Base-by-base conservation (phyloP, 129 eudicot species). In the Solidago caesia region DNA sequence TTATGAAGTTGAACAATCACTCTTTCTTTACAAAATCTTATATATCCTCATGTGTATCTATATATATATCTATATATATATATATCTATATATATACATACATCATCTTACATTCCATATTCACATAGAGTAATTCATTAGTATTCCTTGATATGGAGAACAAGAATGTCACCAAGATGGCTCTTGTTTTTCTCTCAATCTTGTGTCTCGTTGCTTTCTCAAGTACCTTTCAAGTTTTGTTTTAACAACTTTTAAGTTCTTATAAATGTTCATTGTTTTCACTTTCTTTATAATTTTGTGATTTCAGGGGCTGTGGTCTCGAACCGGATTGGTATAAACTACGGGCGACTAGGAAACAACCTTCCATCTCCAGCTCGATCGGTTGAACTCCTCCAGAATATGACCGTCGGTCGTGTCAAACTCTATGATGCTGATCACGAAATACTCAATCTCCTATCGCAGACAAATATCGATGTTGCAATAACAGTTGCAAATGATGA, bases 341-440 rank as follows among this genome's bases (percentile, higher is more conserved):
- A 90, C 21, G 93, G 96, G n/a, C 82, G 87, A 16, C 57, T 75
- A 56, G 96, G 89, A 25, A 78, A 84, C 89, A 82, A 87, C 61
- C 79, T 90, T 41, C 96, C 88, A 26, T 80, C 96, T 45, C 89
- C 93, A 0, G 77, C 85, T 42, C 66, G 75, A 49, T 57, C 96
- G 1, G 72, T 90, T 46, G 67, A 82, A 33, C 79, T 74, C 41
- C 77, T 90, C 8, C 49, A 68, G 61, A 74, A 16, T 64, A 85
- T 85, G 86, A 82, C 75, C 4, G 84, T 64, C 0, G 81, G 80
- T 5, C 63, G 73, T 1, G 91, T 90, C 9, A 90, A 85, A 82
- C 75, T 90, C 61, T 87, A 87, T 9, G 93, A 85, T 5, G 86
- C 91, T 1, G 72, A 87, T 83, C 87, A 87, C 1, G 96, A 90